Percentiles rank a stretch among this genome's conserved stretches.
phyloP scores from a whole-genome alignment of 306 rosid genomes.

The Pachyrhizus erosus region DNA sequence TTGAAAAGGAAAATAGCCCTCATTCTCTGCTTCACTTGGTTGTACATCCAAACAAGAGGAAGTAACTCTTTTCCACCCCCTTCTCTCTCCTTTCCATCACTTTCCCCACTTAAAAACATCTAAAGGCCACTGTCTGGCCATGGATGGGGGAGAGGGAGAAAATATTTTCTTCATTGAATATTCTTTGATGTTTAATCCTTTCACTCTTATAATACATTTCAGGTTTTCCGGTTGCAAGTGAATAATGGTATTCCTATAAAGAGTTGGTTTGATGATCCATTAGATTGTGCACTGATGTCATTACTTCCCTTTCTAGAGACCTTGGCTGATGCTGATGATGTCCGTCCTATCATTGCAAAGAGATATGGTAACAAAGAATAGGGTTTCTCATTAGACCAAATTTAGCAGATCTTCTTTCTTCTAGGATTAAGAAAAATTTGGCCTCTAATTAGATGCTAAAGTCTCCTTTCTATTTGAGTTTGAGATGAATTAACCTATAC shows the following conservation, averaged over 20 bases:
- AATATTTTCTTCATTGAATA: constrained; percentile 17
- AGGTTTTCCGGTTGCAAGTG: constrained; percentile 98
- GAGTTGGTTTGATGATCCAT: constrained; percentile 99
- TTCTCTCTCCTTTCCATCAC: not conserved
- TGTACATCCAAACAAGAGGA: constrained; percentile 16
- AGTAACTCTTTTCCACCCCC: not conserved
- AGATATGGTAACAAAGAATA: constrained; percentile 93
- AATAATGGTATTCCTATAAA: constrained; percentile 98
- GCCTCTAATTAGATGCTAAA: constrained; percentile 62
- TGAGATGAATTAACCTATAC: constrained; percentile 71
- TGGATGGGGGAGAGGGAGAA: constrained; percentile 23
- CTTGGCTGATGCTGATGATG: constrained; percentile 91
- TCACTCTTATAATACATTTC: constrained; percentile 54
- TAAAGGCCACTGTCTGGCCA: not conserved
- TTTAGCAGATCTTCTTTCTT: constrained; percentile 60
- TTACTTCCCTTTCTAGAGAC: constrained; percentile 97
- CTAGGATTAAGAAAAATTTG: constrained; percentile 54
- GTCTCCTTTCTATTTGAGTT: constrained; percentile 53
- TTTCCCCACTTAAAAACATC: not conserved
- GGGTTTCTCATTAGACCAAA: constrained; percentile 67
- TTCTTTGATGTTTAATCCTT: constrained; percentile 46
- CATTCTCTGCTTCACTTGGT: not conserved
- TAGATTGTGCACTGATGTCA: constrained; percentile 82
- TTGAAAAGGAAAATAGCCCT: constrained; percentile 8
- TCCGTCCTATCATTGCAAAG: constrained; percentile 91